Base-by-base conservation (phyloP, 495 filamentous ascomycete species). In the Xylaria scruposa region DNA sequence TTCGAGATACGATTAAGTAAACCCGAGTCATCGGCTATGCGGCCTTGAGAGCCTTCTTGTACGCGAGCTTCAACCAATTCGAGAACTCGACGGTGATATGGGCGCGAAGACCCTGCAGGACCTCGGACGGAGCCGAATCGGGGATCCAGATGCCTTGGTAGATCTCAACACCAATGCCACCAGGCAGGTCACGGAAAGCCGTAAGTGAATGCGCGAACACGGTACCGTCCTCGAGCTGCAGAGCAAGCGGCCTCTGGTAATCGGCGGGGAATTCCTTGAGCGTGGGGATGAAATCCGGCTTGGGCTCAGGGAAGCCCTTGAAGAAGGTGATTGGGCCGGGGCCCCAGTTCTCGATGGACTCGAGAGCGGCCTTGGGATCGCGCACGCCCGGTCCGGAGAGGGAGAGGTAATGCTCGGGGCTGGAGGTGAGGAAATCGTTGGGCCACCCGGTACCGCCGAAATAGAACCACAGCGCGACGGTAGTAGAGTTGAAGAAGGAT, bases 261-360 rank as follows among this genome's bases (percentile, higher is more conserved):
- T 70, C 66, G 26, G 56, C 53, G 33, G 70, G 71, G 46, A 68
- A 78, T 7, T 67, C 72, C 1, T 3, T 0, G 38, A 71, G 74
- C 54, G 59, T 24, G 46, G 71, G 68, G 65, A 76, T 33, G 60
- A 64, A 78, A 7, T 59, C 71, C 61, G 73, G 73, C 54, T 56
- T 72, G n/a, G 26, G n/a, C 67, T 46, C 71, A 40, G 58, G 60
- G n/a, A 47, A 29, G 67, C 72, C 75, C 47, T 44, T 51, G 42
- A 76, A 68, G 13, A 71, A 54, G n/a, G 74, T 78, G 42, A 78
- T 66, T 13, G 75, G 70, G 0, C 69, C 69, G 1, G 68, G 49
- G 4, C 73, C 76, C 76, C 76, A 78, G 36, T 72, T 72, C 70
- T 78, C 76, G 17, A 75, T 63, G 12, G 75, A 61, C 54, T 78